Percentiles rank a stretch among this genome's conserved stretches.
phyloP scores from a whole-genome alignment of 2,329 filamentous ascomycete species.

The Mycosphaerella sp. region DNA sequence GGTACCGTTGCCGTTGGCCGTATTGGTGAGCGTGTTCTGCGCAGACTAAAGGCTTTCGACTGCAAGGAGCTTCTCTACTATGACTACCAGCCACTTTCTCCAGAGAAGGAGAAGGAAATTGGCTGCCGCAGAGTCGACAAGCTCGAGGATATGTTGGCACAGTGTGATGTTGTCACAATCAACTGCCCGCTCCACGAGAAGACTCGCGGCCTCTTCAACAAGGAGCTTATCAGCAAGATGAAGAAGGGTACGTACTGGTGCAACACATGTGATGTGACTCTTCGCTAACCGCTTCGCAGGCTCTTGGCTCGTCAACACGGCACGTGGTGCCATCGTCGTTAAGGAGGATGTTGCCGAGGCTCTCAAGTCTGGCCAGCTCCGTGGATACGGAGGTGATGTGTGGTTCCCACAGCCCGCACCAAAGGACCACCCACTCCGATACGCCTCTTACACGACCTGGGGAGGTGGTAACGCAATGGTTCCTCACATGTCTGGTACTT shows the following conservation, averaged over 20 bases:
- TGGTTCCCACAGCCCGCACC: constrained; percentile 99
- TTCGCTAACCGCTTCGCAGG: constrained; percentile 43
- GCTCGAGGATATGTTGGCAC: constrained; percentile 87
- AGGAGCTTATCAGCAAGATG: constrained; percentile 98
- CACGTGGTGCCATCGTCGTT: constrained; percentile 96
- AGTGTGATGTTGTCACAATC: constrained; percentile 98
- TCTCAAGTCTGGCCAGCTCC: constrained; percentile 83
- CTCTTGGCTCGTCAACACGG: constrained; percentile 97
- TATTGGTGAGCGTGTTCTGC: constrained; percentile 95
- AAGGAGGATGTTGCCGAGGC: constrained; percentile 98
- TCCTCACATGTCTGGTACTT: constrained; percentile 97
- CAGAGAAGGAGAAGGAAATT: constrained; percentile 91
- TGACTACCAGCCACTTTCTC: constrained; percentile 89
- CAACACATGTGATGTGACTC: not conserved
- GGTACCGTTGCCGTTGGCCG: constrained; percentile 96
- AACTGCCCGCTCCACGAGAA: constrained; percentile 99
- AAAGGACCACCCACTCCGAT: constrained; percentile 85
- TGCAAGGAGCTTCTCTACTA: constrained; percentile 99
- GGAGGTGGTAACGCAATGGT: constrained; percentile 98
- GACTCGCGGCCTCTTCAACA: constrained; percentile 95
- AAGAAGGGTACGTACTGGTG: constrained; percentile 64
- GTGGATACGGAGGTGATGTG: constrained; percentile 80
- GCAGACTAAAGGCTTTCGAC: constrained; percentile 93
- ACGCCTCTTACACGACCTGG: constrained; percentile 79
- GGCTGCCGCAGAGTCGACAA: constrained; percentile 81